Percentiles rank a stretch among this genome's conserved stretches.
phyloP scores from a whole-genome alignment of 371 early-diverging fungal species.

The Mortierella sp. region DNA sequence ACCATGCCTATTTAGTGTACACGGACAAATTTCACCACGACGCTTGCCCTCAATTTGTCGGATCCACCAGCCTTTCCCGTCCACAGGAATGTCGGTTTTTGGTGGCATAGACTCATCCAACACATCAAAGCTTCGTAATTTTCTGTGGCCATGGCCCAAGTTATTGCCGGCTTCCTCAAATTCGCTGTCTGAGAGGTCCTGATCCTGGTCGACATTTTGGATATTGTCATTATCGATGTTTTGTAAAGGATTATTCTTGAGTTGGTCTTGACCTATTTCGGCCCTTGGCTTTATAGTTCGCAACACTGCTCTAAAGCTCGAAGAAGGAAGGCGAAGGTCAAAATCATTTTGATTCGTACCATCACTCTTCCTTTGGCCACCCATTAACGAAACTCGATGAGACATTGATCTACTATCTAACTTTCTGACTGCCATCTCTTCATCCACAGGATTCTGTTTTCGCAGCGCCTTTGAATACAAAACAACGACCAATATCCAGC shows the following conservation, averaged over 20 bases:
- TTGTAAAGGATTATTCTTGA: neutral
- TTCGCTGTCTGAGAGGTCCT: neutral
- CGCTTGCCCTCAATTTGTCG: constrained; percentile 48
- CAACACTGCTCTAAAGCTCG: constrained; percentile 3
- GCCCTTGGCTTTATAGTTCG: constrained; percentile 9
- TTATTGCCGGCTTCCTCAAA: neutral
- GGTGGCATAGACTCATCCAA: constrained; percentile 14
- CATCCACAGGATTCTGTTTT: constrained; percentile 20
- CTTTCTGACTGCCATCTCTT: constrained; percentile 8
- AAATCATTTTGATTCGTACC: neutral
- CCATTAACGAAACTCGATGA: neutral
- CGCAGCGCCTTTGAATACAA: constrained; percentile 48
- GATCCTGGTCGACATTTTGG: neutral
- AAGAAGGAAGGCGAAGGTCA: neutral
- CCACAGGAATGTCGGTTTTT: constrained; percentile 22
- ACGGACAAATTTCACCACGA: constrained; percentile 44
- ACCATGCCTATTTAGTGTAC: constrained; percentile 2
- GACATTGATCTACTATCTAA: neutral
- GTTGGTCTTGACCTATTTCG: constrained; percentile 2
- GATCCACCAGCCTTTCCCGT: constrained; percentile 54
- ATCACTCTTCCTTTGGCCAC: neutral
- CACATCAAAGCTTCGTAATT: neutral
- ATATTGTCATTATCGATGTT: constrained; percentile 5
- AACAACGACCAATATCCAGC: constrained; percentile 42
- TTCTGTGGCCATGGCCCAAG: neutral